phyloP scores from a whole-genome alignment of 176 grass and related monocot genomes.

The Themeda triandra region DNA sequence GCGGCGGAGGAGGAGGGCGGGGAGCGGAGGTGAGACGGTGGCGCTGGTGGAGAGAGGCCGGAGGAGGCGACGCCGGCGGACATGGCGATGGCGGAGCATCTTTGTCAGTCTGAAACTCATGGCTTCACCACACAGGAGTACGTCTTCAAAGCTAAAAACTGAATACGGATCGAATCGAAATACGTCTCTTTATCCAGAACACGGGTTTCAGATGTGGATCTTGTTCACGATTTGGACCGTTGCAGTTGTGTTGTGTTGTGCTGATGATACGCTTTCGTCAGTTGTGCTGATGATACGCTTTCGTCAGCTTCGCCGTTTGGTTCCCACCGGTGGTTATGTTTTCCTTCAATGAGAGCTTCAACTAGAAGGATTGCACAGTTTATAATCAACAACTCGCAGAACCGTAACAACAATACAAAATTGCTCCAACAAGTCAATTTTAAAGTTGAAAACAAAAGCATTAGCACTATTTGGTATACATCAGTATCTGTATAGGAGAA shows the following conservation, averaged over 20 bases:
- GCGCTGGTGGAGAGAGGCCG: not conserved
- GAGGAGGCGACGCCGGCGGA: not conserved
- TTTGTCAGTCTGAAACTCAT: not conserved
- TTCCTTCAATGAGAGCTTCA: not conserved
- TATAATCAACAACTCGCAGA: not conserved
- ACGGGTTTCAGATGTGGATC: not conserved
- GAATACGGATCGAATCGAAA: fast-evolving
- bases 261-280: no score
- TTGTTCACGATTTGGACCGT: not conserved
- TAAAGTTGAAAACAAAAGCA: not conserved
- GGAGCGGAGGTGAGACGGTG: not conserved
- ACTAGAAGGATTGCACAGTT: not conserved
- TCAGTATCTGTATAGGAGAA: no score
- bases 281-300: no score
- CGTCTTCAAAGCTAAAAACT: not conserved
- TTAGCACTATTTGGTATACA: not conserved
- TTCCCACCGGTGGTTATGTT: no score
- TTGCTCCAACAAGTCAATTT: not conserved
- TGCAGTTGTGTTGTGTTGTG: no score
- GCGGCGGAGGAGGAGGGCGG: not conserved
- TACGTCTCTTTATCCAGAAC: not conserved
- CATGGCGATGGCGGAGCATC: not conserved
- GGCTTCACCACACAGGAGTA: not conserved
- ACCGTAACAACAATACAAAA: not conserved
- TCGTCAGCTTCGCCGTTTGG: no score